These are phyloP conservation scores for Fusarium siculi DNA, from an alignment of 2,329 filamentous ascomycete genomes.

Conservation along the genomic window DNA sequence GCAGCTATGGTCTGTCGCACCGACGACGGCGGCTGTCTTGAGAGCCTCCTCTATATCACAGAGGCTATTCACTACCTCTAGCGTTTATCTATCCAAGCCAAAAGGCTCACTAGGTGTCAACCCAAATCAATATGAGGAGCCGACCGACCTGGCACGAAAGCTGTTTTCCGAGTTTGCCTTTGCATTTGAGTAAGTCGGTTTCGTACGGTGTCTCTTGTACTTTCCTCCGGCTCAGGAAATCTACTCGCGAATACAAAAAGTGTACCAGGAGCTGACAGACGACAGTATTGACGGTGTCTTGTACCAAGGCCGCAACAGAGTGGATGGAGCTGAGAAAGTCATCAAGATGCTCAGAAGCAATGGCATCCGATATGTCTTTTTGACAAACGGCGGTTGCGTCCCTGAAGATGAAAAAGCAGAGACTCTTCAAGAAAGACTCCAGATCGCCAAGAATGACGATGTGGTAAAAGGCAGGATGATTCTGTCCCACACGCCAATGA, in stretches of 20 bases:
- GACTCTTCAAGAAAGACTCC: conserved; percentile 49
- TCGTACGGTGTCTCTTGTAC: neutral
- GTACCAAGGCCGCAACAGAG: conserved; percentile 80
- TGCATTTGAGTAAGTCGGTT: conserved; percentile 50
- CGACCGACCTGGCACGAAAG: conserved; percentile 36
- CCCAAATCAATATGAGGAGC: conserved; percentile 33
- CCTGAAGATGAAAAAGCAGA: conserved; percentile 65
- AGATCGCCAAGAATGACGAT: conserved; percentile 47
- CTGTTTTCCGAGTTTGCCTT: conserved; percentile 50
- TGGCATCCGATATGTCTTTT: conserved; percentile 88
- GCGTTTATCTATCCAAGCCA: conserved; percentile 30
- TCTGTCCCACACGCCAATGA: conserved; percentile 90
- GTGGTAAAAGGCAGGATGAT: conserved; percentile 58
- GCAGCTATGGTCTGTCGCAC: conserved; percentile 28
- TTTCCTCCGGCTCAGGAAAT: no score
- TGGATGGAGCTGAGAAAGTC: conserved; percentile 80
- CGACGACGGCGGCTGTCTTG: conserved; percentile 15
- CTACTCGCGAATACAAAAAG: neutral
- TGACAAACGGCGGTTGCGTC: conserved; percentile 95
- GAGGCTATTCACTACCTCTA: conserved; percentile 28
- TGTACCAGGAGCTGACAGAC: conserved; percentile 6
- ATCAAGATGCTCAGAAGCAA: conserved; percentile 78
- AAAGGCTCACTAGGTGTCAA: conserved; percentile 38
- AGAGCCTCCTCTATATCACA: conserved; percentile 5
- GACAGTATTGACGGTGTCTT: conserved; percentile 90